Evolutionary conservation across 2,329 filamentous ascomycete species (phyloP), one percentile per base, ranked within the genome.

Genomic region (Paraphaeosphaeria minitans): DNA sequence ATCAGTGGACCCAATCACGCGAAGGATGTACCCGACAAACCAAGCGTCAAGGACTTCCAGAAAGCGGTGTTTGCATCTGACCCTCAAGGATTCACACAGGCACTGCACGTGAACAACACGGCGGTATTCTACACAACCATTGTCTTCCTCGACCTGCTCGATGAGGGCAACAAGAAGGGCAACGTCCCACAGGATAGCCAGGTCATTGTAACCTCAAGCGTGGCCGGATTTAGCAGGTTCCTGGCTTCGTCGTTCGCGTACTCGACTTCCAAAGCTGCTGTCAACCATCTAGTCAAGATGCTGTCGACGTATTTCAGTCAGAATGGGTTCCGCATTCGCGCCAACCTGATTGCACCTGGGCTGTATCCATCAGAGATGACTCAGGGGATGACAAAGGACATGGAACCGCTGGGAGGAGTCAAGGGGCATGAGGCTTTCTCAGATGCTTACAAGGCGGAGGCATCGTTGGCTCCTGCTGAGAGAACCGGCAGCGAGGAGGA

Each of bases 401-500:
- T 42, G 53, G 47, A 21, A 47, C 51, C 5, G 37, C 59, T 19
- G 46, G 45, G 24, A 48, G 57, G 14, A 22, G 39, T 1, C 22
- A 56, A 31, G 9, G 43, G 31, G 13, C 55, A 39, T 22, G 22
- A 37, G 31, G 47, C 42, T 21, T 43, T 46, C 1, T 55, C 49
- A 10, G 54, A 53, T 14, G 48, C 46, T 7, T 49, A 64, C 43
- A 56, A 61, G 47, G 58, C 19, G 41, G 41, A 37, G 29, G n/a
- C 7, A 29, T 66, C 27, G 55, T 66, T 21, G 41, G 31, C 27
- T 22, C 88, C 88, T 0, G 75, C 87, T n/a, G 82, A 83, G 42
- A 79, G 88, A 47, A 80, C 84, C 60, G 88, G 88, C 1, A 81
- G 83, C 42, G 82, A 86, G 58, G 76, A 85, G 64, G 88, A 90